Percentiles rank a stretch among this genome's conserved stretches.
These are phyloP conservation scores for Triangularia verruculosa DNA, from an alignment of 2,329 filamentous ascomycete genomes.

Conservation along the genomic window DNA sequence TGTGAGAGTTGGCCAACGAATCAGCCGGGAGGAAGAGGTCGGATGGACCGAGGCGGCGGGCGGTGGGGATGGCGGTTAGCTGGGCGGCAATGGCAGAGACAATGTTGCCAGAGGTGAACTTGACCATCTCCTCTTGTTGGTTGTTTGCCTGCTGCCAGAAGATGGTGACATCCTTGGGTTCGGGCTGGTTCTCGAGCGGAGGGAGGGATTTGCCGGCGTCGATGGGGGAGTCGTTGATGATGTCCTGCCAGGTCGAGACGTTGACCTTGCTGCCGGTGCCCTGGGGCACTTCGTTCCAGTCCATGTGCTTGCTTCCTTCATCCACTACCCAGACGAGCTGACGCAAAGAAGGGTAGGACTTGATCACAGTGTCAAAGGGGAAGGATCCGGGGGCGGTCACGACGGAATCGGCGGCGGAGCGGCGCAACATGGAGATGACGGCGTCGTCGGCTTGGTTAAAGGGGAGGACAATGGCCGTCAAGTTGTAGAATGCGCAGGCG, in stretches of 20 bases:
- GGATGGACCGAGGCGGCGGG: conserved; percentile 67
- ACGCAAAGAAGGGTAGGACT: conserved; percentile 66
- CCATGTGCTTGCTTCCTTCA: conserved; percentile 84
- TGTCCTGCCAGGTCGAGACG: conserved; percentile 89
- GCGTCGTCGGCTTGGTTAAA: conserved; percentile 70
- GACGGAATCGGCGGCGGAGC: conserved; percentile 74
- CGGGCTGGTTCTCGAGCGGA: conserved; percentile 51
- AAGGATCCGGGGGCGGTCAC: conserved; percentile 85
- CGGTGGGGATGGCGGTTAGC: conserved; percentile 69
- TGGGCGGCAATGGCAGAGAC: conserved; percentile 81
- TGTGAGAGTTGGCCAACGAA: conserved; percentile 74
- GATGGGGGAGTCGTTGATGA: conserved; percentile 67
- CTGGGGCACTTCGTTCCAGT: conserved; percentile 87
- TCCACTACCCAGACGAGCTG: conserved; percentile 92
- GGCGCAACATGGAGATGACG: conserved; percentile 68
- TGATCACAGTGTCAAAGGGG: conserved; percentile 70
- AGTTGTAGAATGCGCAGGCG: conserved; percentile 83
- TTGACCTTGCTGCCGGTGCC: conserved; percentile 67
- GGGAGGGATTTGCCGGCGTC: conserved; percentile 63
- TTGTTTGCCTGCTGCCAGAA: conserved; percentile 61
- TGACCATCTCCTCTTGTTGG: conserved; percentile 65
- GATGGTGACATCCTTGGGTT: conserved; percentile 56
- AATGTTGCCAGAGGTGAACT: conserved; percentile 81
- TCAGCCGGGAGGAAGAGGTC: conserved; percentile 87
- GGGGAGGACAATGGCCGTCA: conserved; percentile 81